phyloP scores from a whole-genome alignment of 2,329 filamentous ascomycete species.

The Cryphonectria japonica region DNA sequence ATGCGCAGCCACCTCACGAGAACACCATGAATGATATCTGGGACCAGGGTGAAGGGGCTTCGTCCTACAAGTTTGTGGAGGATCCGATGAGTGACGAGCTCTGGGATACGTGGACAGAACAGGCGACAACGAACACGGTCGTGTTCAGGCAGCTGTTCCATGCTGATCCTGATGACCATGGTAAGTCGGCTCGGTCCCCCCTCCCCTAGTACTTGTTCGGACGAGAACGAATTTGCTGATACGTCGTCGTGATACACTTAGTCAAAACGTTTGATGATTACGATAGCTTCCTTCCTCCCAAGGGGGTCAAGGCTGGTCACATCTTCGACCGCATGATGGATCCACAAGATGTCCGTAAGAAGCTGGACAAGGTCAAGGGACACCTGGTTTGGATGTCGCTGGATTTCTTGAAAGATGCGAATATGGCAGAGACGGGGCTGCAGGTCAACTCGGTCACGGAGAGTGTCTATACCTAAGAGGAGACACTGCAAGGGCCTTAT shows the following conservation, averaged over 20 bases:
- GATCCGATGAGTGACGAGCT: constrained; percentile 72
- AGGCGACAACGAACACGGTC: constrained; percentile 72
- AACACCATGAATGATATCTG: constrained; percentile 67
- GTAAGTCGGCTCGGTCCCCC: constrained; percentile 44
- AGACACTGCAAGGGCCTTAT: neutral
- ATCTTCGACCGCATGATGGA: constrained; percentile 81
- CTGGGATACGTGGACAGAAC: constrained; percentile 69
- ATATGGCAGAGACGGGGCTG: constrained; percentile 88
- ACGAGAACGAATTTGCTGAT: neutral
- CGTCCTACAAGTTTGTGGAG: constrained; percentile 66
- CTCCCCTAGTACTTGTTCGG: neutral
- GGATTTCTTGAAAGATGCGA: constrained; percentile 78
- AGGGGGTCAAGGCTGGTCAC: constrained; percentile 79
- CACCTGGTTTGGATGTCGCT: constrained; percentile 97
- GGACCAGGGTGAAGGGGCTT: constrained; percentile 65
- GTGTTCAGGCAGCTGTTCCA: constrained; percentile 82
- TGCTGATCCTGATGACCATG: constrained; percentile 85
- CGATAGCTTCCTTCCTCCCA: constrained; percentile 72
- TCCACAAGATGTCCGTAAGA: constrained; percentile 70
- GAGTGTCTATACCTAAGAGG: constrained; percentile 74
- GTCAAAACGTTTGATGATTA: constrained; percentile 92
- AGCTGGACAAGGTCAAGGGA: constrained; percentile 79
- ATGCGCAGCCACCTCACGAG: constrained; percentile 72
- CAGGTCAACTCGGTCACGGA: constrained; percentile 87
- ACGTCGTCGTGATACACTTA: constrained; percentile 35